These are phyloP conservation scores for Cynara cardunculus DNA, from an alignment of 129 eudicot species.

Conservation along the genomic window DNA sequence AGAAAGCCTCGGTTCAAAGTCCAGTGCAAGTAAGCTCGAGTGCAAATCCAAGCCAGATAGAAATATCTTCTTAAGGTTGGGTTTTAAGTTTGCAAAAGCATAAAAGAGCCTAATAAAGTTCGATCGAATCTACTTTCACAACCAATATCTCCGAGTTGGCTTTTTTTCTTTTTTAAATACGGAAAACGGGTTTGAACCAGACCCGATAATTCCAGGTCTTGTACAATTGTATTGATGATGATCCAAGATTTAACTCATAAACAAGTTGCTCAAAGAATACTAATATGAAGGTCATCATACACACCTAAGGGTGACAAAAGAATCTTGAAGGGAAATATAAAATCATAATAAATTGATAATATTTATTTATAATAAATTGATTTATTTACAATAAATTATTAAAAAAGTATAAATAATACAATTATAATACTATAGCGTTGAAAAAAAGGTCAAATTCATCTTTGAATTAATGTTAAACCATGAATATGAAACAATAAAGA, in stretches of 20 bases:
- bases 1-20: not conserved
- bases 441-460: not conserved
- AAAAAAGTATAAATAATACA: not conserved
- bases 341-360: not conserved
- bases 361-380: no score
- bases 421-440: not conserved
- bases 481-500: not conserved
- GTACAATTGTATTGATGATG: not conserved
- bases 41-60: not conserved
- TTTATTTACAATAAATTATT: no score
- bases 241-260: no score
- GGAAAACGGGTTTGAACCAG: not conserved
- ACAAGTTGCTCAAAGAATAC: not conserved
- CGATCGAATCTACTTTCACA: not conserved
- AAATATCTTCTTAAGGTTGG: not conserved
- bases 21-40: not conserved
- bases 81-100: not conserved
- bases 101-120: not conserved
- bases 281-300: not conserved
- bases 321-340: not conserved
- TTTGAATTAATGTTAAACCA: not conserved
- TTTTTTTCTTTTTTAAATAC: not conserved
- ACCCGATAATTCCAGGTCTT: not conserved
- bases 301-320: not conserved
- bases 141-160: not conserved